Evolutionary conservation across 2,329 filamentous ascomycete genomes (phyloP).

Genomic region (Epichloe aotearoae): DNA sequence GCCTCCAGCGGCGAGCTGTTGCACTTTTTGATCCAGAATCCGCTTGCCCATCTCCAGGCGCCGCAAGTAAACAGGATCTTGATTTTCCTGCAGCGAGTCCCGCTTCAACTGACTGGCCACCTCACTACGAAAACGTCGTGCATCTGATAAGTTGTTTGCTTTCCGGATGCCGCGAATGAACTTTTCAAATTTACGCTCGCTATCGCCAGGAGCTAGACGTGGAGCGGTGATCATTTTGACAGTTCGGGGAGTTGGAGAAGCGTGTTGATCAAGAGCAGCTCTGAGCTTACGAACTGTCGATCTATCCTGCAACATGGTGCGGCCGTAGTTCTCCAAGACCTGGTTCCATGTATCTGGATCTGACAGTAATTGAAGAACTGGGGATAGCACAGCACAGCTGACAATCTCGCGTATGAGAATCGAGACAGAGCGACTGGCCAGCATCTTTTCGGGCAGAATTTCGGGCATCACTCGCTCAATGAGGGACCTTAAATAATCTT

Average conservation of each 20-base stretch:
- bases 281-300: slow-evolving; percentile 88
- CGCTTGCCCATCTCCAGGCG: slow-evolving; percentile 85
- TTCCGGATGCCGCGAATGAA: slow-evolving; percentile 84
- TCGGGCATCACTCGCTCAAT: slow-evolving; percentile 58
- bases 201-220: slow-evolving; percentile 66
- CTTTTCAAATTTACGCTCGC: slow-evolving; percentile 84
- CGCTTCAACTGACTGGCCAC: slow-evolving; percentile 83
- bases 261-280: slow-evolving; percentile 86
- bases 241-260: slow-evolving; percentile 60
- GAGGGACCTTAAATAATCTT: slow-evolving; percentile 75
- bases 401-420: slow-evolving; percentile 80
- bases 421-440: slow-evolving; percentile 67
- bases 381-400: slow-evolving; percentile 79
- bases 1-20: slow-evolving; percentile 60
- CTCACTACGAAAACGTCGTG: slow-evolving; percentile 81
- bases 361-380: slow-evolving; percentile 64
- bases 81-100: slow-evolving; percentile 62
- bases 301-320: slow-evolving; percentile 81
- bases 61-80: slow-evolving; percentile 77
- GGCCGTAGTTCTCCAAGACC: slow-evolving; percentile 77
- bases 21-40: slow-evolving; percentile 78
- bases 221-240: slow-evolving; percentile 59
- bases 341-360: slow-evolving; percentile 98
- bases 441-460: slow-evolving; percentile 59
- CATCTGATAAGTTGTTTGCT: slow-evolving; percentile 84